phyloP scores from a whole-genome alignment of 192 early-diverging fungal genomes.

The Chytriomyces sp. region DNA sequence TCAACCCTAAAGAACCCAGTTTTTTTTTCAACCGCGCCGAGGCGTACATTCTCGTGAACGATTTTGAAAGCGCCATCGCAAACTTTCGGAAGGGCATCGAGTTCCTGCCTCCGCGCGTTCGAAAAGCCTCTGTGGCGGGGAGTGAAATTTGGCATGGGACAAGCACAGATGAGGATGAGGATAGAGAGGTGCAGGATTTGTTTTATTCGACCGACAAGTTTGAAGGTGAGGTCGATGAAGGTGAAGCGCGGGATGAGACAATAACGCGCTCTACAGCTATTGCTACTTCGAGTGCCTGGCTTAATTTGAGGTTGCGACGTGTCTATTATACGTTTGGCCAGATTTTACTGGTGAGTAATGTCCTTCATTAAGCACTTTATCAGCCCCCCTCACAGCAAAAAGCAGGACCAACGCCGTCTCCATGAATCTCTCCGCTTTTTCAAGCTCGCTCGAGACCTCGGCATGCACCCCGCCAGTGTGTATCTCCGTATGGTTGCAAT shows the following conservation, averaged over 20 bases:
- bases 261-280: constrained; percentile 8
- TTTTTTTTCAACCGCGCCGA: constrained; percentile 48
- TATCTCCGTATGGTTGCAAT: constrained; percentile 33
- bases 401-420: constrained; percentile 51
- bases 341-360: constrained; percentile 45
- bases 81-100: constrained; percentile 32
- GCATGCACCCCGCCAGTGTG: constrained; percentile 27
- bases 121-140: not conserved
- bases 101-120: not conserved
- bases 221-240: constrained; percentile 22
- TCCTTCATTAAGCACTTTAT: no score
- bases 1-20: constrained; percentile 42
- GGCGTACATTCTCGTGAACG: constrained; percentile 34
- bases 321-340: constrained; percentile 46
- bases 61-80: constrained; percentile 45
- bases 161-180: not conserved
- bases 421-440: constrained; percentile 43
- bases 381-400: no score
- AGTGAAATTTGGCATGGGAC: not conserved
- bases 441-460: constrained; percentile 26
- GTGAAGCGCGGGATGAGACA: no score
- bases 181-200: no score
- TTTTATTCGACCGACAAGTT: constrained; percentile 11
- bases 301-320: constrained; percentile 12
- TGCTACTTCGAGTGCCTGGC: constrained; percentile 11